Conservation (phyloP, 768 basidiomycete genomes). For the Tulasnella sp. region DNA sequence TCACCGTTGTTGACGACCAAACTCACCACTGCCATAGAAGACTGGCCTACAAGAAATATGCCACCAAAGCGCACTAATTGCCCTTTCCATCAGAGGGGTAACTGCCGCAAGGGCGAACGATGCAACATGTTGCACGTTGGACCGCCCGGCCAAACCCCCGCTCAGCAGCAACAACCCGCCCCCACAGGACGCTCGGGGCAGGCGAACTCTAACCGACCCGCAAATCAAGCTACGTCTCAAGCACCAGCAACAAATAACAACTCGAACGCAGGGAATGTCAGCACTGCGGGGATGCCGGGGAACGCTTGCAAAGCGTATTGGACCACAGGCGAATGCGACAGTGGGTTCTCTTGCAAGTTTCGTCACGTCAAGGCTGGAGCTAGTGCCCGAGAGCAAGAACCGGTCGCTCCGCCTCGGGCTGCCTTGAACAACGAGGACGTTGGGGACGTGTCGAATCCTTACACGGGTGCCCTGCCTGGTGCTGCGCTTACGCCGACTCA, state of each 20-base stretch:
- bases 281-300: not conserved
- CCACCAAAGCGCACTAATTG: not conserved
- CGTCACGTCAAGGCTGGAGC: not conserved
- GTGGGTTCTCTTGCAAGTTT: not conserved
- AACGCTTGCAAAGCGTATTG: not conserved
- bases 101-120: not conserved
- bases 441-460: not conserved
- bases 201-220: not conserved
- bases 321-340: not conserved
- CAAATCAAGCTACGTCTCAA: not conserved
- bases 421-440: not conserved
- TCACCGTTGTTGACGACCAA: not conserved
- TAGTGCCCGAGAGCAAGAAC: not conserved
- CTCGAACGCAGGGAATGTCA: not conserved
- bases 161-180: not conserved
- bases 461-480: not conserved
- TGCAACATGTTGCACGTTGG: not conserved
- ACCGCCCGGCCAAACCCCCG: not conserved
- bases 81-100: not conserved
- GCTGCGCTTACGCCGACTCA: not conserved
- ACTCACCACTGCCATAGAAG: not conserved
- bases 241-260: not conserved
- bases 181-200: not conserved
- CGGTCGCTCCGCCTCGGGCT: not conserved
- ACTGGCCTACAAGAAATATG: not conserved